Evolutionary conservation across 208 protist genomes (phyloP), one percentile per base, ranked within the genome.

Genomic region (Trichomonas vaginalis): DNA sequence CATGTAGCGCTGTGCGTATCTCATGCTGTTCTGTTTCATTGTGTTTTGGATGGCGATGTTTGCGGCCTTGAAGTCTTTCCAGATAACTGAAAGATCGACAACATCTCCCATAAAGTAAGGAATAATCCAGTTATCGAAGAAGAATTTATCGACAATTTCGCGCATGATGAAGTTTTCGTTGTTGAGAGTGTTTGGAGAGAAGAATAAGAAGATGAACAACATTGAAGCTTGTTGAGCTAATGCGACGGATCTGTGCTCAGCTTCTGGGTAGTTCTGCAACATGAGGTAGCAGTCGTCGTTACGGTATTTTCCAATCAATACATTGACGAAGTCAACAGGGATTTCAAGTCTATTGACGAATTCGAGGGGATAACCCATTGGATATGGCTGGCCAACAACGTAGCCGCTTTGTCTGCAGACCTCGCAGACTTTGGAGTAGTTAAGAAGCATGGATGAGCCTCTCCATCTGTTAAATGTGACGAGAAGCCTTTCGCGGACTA

Each of bases 61-160:
- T 0, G 99, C 99, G 0, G 98, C 98, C 48, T 98, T 98, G 95
- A 99, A 99, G 3, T 96, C 95, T 3, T 97, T 96, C 99, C 98
- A 99, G 49, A 97, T 97, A 14, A 98, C 95, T 0, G 97, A 97
- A 17, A 99, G 96, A 96, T 99, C 98, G 35, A 98, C 98, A 0
- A 97, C 98, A 97, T 98, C 98, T 40, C 99, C 99, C 96, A 99
- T 98, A 97, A 99, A 99, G 96, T 98, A 99, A 95, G 98, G 97
- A 82, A 99, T 98, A 15, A 99, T 97, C 99, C 98, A 99, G 96
- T 98, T 99, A 97, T 99, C 99, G 23, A 97, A 96, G 96, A 99
- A 99, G 97, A 99, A 98, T 96, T 99, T 99, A 97, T 99, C 98
- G 15, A 99, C 98, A 95, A 99, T 98, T 96, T 99, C 99, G 95